Conservation (phyloP, 2,329 filamentous ascomycete species). For the Chaetomiaceae sp. region DNA sequence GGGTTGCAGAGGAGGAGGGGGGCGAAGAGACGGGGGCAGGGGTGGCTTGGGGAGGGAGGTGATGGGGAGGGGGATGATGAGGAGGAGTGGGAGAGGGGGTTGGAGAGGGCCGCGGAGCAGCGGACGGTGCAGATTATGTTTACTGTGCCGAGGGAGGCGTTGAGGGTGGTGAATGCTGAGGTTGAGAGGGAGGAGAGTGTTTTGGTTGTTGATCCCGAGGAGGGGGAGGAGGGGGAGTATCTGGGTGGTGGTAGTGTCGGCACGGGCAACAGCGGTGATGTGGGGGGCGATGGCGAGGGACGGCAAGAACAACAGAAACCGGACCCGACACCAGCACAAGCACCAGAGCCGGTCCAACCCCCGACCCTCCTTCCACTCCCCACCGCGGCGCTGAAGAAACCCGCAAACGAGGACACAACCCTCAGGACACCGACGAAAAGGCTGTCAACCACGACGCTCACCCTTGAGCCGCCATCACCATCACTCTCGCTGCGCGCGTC, state of each 20-base stretch:
- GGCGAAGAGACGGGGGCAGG: constrained; percentile 52
- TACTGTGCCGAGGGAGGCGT: constrained; percentile 79
- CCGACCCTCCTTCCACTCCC: no score
- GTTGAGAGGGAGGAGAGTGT: constrained; percentile 39
- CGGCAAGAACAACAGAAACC: no score
- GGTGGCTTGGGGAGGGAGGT: constrained; percentile 49
- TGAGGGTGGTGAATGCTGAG: constrained; percentile 86
- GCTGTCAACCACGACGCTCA: neutral
- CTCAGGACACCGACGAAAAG: neutral
- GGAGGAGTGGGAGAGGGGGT: constrained; percentile 67
- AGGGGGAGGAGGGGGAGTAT: neutral
- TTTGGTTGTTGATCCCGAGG: constrained; percentile 38
- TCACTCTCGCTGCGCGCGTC: constrained; percentile 28
- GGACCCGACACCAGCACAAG: no score
- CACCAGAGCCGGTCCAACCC: no score
- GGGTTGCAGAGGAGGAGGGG: constrained; percentile 44
- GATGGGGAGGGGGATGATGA: constrained; percentile 42
- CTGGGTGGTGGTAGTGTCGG: neutral
- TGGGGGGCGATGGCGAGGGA: no score
- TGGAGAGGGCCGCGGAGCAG: constrained; percentile 67
- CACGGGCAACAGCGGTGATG: neutral
- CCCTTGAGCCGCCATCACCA: constrained; percentile 7
- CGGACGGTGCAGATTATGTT: constrained; percentile 81
- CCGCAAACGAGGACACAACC: no score
- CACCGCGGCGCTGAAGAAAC: no score